A percentile compares a stretch with the other conserved stretches of the same genome.
Conservation (phyloP, 2,329 filamentous ascomycete genomes). For the Colletotrichum sp. region DNA sequence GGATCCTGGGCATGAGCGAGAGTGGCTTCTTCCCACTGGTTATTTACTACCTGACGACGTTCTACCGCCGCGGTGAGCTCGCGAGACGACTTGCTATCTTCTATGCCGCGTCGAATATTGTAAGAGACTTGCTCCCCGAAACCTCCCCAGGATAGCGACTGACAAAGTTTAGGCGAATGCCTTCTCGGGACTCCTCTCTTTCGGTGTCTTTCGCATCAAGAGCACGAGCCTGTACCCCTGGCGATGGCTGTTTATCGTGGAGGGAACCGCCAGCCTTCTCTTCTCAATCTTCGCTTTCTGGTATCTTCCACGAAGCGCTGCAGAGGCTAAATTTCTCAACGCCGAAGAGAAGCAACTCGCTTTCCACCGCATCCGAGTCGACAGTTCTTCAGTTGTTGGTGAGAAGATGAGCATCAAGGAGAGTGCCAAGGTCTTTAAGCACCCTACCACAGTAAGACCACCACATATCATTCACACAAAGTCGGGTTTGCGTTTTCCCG, state of each 20-base stretch:
- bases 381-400: constrained; percentile 68
- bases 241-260: constrained; percentile 58
- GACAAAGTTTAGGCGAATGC: not conserved
- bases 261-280: constrained; percentile 61
- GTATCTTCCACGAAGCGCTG: constrained; percentile 70
- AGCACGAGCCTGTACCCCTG: constrained; percentile 52
- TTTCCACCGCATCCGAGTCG: constrained; percentile 75
- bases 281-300: constrained; percentile 70
- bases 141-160: not conserved
- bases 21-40: constrained; percentile 23
- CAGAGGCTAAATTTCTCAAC: constrained; percentile 68
- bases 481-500: not conserved
- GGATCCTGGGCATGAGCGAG: constrained; percentile 24
- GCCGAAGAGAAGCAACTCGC: constrained; percentile 71
- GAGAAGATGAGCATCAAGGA: constrained; percentile 58
- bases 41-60: constrained; percentile 24
- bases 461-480: constrained; percentile 27
- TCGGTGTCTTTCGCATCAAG: constrained; percentile 30
- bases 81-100: constrained; percentile 21
- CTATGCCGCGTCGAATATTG: constrained; percentile 23
- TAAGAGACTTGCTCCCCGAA: not conserved
- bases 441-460: constrained; percentile 53
- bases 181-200: constrained; percentile 23
- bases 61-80: constrained; percentile 22
- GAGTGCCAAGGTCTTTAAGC: constrained; percentile 54